Conservation (phyloP, 371 early-diverging fungal species). For the Mucor lusitanicus region DNA sequence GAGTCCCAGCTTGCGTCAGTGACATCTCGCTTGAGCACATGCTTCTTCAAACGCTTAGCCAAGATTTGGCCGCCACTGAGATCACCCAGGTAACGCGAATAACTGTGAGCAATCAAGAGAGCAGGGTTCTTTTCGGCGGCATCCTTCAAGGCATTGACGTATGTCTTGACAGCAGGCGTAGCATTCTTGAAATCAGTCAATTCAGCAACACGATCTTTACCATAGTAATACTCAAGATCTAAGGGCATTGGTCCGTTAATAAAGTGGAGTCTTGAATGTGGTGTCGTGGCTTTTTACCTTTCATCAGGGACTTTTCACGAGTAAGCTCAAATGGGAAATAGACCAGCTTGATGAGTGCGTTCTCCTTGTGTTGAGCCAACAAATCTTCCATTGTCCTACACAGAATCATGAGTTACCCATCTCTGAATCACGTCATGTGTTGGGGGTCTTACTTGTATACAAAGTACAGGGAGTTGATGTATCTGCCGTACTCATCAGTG, state of each 20-base stretch:
- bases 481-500: constrained; percentile 45
- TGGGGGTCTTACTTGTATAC: constrained; percentile 40
- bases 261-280: neutral
- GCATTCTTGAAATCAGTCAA: constrained; percentile 35
- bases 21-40: constrained; percentile 39
- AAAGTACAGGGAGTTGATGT: constrained; percentile 44
- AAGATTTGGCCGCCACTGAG: constrained; percentile 65
- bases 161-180: constrained; percentile 53
- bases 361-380: constrained; percentile 47
- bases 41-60: constrained; percentile 55
- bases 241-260: neutral
- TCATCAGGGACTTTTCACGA: constrained; percentile 40
- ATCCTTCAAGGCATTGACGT: constrained; percentile 46
- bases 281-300: constrained; percentile 25
- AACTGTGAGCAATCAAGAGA: constrained; percentile 59
- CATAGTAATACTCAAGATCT: constrained; percentile 60
- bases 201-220: constrained; percentile 46
- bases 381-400: constrained; percentile 48
- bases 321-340: constrained; percentile 57
- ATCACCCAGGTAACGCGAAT: constrained; percentile 65
- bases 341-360: constrained; percentile 46
- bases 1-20: constrained; percentile 41
- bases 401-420: neutral
- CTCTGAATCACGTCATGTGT: neutral
- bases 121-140: constrained; percentile 51